These are phyloP conservation scores for Pseudevernia furfuracea DNA, from an alignment of 495 filamentous ascomycete genomes.

Conservation along the genomic window DNA sequence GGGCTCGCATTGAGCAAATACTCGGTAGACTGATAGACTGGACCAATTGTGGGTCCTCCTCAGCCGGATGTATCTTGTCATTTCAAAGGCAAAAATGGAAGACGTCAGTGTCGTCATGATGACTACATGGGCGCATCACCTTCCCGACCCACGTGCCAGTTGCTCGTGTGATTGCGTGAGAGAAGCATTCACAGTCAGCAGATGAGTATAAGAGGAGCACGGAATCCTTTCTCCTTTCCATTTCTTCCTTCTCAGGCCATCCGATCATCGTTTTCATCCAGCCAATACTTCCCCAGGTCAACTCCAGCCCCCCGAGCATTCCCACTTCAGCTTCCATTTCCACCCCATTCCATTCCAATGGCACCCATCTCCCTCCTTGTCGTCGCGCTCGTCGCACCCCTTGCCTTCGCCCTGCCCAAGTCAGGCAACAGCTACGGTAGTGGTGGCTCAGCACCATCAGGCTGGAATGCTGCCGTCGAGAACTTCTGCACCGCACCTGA, in stretches of 20 bases:
- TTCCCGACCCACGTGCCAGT: too few species aligned
- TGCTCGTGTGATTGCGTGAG: too few species aligned
- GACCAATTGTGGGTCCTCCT: too few species aligned
- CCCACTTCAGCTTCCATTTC: background rate
- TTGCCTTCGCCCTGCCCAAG: background rate
- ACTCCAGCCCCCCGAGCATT: background rate
- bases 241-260: background rate
- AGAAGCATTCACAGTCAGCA: background rate
- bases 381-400: background rate
- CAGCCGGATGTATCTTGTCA: too few species aligned
- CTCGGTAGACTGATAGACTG: too few species aligned
- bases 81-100: too few species aligned
- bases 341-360: background rate
- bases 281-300: background rate
- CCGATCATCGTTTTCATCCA: background rate
- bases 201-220: background rate
- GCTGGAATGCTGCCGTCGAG: background rate
- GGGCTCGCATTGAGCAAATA: too few species aligned
- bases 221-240: background rate
- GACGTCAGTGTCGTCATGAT: too few species aligned
- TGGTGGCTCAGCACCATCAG: background rate
- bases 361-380: background rate
- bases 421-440: background rate
- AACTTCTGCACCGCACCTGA: background rate
- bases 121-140: too few species aligned